These are phyloP conservation scores for Cryptococcus sp. DNA, from an alignment of 1,284 basidiomycete species.

Conservation along the genomic window DNA sequence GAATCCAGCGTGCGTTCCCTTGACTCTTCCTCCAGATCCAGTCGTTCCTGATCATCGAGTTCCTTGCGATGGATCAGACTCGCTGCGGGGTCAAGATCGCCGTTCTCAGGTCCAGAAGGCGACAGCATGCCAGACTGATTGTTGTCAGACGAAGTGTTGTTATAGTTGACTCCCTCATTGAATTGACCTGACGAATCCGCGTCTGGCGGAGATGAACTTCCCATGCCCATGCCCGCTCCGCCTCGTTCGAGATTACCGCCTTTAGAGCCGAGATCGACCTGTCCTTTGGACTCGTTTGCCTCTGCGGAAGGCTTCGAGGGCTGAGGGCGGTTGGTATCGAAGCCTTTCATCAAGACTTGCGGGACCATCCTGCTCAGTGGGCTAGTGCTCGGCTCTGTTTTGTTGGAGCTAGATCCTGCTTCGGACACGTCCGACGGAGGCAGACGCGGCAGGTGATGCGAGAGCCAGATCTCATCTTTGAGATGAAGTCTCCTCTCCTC, in stretches of 20 bases:
- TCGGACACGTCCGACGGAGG: constrained; percentile 38
- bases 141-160: constrained; percentile 3
- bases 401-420: constrained; percentile 16
- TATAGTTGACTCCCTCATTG: constrained; percentile 6
- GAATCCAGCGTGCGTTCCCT: constrained; percentile 31
- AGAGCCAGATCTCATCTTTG: constrained; percentile 52
- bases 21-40: constrained; percentile 46
- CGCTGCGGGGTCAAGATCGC: constrained; percentile 33
- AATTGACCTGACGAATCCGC: background rate
- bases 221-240: constrained; percentile 16
- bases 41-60: constrained; percentile 41
- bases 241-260: constrained; percentile 19
- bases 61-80: constrained; percentile 29
- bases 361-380: constrained; percentile 7
- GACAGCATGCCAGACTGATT: constrained; percentile 31
- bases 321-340: background rate
- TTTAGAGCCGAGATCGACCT: constrained; percentile 9
- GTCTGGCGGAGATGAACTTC: background rate
- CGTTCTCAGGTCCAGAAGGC: constrained; percentile 30
- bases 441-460: constrained; percentile 47
- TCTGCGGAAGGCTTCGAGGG: constrained; percentile 1
- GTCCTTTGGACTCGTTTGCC: background rate
- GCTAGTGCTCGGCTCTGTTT: constrained; percentile 7
- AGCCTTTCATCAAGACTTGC: constrained; percentile 8
- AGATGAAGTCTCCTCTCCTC: constrained; percentile 48